A percentile compares a stretch with the other conserved stretches of the same genome.
Conservation (phyloP, 345 rosid species). For the Gossypium anomalum region DNA sequence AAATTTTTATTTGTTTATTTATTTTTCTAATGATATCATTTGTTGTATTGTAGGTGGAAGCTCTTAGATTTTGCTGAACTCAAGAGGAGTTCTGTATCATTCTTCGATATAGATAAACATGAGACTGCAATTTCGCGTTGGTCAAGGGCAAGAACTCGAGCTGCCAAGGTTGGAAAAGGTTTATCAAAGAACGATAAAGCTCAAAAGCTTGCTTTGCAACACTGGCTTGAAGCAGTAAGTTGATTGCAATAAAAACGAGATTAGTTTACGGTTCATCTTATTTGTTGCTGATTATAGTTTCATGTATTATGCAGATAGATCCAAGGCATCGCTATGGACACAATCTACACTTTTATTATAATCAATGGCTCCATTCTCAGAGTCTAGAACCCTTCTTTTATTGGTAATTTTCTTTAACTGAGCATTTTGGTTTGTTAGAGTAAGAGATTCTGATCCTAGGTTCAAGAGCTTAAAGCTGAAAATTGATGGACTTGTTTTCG, state of each 20-base stretch:
- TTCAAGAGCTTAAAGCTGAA: slow-evolving; percentile 16
- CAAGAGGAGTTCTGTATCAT: slow-evolving; percentile 81
- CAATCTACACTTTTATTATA: slow-evolving; percentile 80
- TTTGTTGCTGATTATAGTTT: slow-evolving; percentile 17
- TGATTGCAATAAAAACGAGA: neutral
- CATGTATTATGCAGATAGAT: slow-evolving; percentile 56
- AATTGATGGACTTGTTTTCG: neutral
- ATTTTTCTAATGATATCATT: slow-evolving; percentile 41
- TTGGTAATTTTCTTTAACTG: slow-evolving; percentile 53
- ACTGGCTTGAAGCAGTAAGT: slow-evolving; percentile 99
- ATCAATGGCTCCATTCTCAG: slow-evolving; percentile 70
- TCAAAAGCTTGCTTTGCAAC: slow-evolving; percentile 86
- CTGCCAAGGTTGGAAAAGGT: slow-evolving; percentile 96
- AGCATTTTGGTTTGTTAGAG: neutral
- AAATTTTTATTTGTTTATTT: slow-evolving; percentile 29
- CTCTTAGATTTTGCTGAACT: slow-evolving; percentile 83
- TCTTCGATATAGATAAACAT: slow-evolving; percentile 82
- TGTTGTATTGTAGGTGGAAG: slow-evolving; percentile 66
- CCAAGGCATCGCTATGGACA: slow-evolving; percentile 96
- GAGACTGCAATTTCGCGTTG: slow-evolving; percentile 94
- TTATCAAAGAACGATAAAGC: slow-evolving; percentile 84
- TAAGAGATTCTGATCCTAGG: neutral
- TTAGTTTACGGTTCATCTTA: neutral
- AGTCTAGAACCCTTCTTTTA: slow-evolving; percentile 97
- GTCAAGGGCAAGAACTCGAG: slow-evolving; percentile 93